Evolutionary conservation across 2,329 filamentous ascomycete species (phyloP).

Genomic region (Ophiostoma sp.): DNA sequence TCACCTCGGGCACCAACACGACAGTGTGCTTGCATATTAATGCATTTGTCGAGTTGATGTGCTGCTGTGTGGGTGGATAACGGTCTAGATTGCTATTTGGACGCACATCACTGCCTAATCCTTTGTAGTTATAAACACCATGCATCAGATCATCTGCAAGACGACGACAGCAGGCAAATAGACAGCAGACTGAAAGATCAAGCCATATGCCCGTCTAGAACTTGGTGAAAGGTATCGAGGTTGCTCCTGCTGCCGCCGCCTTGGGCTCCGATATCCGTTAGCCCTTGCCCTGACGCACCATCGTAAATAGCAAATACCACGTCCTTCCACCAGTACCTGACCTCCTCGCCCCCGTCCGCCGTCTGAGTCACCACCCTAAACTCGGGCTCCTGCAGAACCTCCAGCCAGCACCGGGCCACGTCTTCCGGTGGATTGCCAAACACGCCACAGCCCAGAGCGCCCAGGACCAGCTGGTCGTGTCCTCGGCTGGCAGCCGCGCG

Average conservation of each 20-base stretch:
- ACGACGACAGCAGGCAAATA: neutral
- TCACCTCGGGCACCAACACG: neutral
- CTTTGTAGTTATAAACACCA: neutral
- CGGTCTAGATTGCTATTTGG: neutral
- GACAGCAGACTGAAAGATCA: constrained; percentile 21
- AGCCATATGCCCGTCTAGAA: constrained; percentile 38
- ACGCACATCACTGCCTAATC: neutral
- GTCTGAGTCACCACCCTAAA: constrained; percentile 37
- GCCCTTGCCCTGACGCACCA: constrained; percentile 27
- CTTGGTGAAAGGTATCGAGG: constrained; percentile 45
- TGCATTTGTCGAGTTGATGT: neutral
- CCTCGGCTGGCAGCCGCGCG: constrained; percentile 52
- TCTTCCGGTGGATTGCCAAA: constrained; percentile 58
- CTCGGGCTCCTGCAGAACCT: constrained; percentile 56
- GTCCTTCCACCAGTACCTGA: constrained; percentile 57
- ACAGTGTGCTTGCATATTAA: neutral
- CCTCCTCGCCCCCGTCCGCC: constrained; percentile 3
- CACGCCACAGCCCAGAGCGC: constrained; percentile 64
- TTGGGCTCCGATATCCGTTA: constrained; percentile 16
- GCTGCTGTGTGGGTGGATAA: neutral
- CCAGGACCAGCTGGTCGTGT: constrained; percentile 58
- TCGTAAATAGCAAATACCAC: constrained; percentile 61
- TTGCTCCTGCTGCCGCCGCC: constrained; percentile 40
- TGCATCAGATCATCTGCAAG: neutral
- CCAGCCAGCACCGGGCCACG: constrained; percentile 57